phyloP scores from a whole-genome alignment of 495 filamentous ascomycete species.

The Trichoderma virens region DNA sequence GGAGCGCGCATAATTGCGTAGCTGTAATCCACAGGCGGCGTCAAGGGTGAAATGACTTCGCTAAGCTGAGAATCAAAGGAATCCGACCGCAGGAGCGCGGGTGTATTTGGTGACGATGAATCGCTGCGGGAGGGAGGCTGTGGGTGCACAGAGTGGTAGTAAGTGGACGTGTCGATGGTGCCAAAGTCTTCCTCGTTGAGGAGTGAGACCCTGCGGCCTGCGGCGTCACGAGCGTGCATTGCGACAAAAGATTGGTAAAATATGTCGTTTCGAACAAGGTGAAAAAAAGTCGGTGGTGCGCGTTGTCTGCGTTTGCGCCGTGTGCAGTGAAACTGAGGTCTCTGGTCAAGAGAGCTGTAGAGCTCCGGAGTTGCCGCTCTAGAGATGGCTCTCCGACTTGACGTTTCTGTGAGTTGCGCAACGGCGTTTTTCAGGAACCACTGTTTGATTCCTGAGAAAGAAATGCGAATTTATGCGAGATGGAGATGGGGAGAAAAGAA shows the following conservation, averaged over 20 bases:
- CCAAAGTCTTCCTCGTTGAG: slow-evolving; percentile 39
- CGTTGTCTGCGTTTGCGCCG: too few relatives aligned
- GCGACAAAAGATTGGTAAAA: slow-evolving; percentile 4
- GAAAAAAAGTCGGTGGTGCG: too few relatives aligned
- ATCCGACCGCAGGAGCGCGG: slow-evolving; percentile 42
- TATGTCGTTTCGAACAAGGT: neutral
- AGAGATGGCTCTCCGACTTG: too few relatives aligned
- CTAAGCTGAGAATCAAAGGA: slow-evolving; percentile 48
- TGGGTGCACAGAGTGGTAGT: neutral
- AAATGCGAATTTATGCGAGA: too few relatives aligned
- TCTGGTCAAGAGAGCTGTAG: neutral
- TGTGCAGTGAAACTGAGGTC: neutral
- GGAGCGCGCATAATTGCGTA: slow-evolving; percentile 19
- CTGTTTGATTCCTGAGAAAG: neutral
- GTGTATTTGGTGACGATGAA: slow-evolving; percentile 36
- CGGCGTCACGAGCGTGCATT: slow-evolving; percentile 43
- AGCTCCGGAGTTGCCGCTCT: too few relatives aligned
- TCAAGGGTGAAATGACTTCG: slow-evolving; percentile 41
- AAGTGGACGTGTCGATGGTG: slow-evolving; percentile 3
- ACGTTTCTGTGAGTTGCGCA: neutral
- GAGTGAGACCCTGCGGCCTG: slow-evolving; percentile 45
- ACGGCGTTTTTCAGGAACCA: neutral
- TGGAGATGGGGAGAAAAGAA: neutral
- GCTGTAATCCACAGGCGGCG: slow-evolving; percentile 31
- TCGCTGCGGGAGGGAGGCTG: slow-evolving; percentile 18